Base-by-base conservation (phyloP, 805 yeast species). In the Alloascoidea africana region DNA sequence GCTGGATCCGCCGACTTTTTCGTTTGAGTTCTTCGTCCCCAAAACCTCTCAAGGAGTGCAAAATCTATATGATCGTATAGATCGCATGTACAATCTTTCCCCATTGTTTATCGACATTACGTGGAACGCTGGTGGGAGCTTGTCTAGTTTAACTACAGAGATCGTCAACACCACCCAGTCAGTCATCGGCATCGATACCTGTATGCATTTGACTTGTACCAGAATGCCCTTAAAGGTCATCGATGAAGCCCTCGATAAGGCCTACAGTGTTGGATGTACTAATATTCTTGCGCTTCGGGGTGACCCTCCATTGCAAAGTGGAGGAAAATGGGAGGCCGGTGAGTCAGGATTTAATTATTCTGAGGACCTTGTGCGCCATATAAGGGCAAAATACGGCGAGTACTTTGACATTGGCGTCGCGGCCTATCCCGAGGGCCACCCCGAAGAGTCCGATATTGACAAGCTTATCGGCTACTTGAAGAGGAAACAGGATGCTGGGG, bases 171-270 rank as follows among this genome's bases (percentile, higher is more conserved):
- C 94, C 2, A 73, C 96, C 1, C 94, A 87, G 48, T 76, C 87
- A 2, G 87, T 85, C 2, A 64, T 87, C 39, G 96, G 96, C 5
- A 63, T 89, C 42, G 97, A 89, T 51, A 89, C 97, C 0, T 91
- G 97, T 55, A 87, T 91, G 96, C 98, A 91, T 57, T 66, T 91
- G 59, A 91, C 98, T 2, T 91, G 98, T 53, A 86, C 96, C 14
- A 89, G 87, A 50, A 91, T 91, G 98, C 73, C 86, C 18, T 64
- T 75, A 18, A 72, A 70, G 32, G 63, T 78, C 44, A 81, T 91
- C 44, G 96, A 87, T 52, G 69, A 74, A 41, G 97, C 98, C 3
- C 66, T 89, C 46, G 68, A 74, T 41, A 75, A 75, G 42, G 98
- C 97, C 0, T 83, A 77, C 52, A 71, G 74, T 18, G 77, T 95